These are phyloP conservation scores for Davidsoniella virescens DNA, from an alignment of 2,329 filamentous ascomycete genomes.

Conservation along the genomic window DNA sequence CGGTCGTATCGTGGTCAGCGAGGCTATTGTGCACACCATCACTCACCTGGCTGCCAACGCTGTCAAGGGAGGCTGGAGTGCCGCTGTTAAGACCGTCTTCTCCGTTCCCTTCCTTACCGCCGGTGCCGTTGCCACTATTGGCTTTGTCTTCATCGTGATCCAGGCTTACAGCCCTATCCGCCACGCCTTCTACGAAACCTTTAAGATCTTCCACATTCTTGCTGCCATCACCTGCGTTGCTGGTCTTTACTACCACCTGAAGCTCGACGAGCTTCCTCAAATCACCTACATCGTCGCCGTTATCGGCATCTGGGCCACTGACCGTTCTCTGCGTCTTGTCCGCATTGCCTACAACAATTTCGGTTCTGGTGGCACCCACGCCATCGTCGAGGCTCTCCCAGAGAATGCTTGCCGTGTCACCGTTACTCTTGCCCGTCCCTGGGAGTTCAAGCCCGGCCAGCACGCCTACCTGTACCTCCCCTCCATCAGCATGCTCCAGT, in stretches of 20 bases:
- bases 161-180: slow-evolving; percentile 56
- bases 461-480: slow-evolving; percentile 71
- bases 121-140: slow-evolving; percentile 25
- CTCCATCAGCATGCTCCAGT: slow-evolving; percentile 53
- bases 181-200: slow-evolving; percentile 66
- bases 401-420: slow-evolving; percentile 61
- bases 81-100: slow-evolving; percentile 4
- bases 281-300: slow-evolving; percentile 43
- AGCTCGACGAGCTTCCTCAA: slow-evolving; percentile 38
- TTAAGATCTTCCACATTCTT: slow-evolving; percentile 55
- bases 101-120: slow-evolving; percentile 7
- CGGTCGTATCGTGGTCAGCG: slow-evolving; percentile 54
- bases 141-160: slow-evolving; percentile 46
- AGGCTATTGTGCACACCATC: slow-evolving; percentile 51
- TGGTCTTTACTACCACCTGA: slow-evolving; percentile 51
- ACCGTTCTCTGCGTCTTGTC: slow-evolving; percentile 43
- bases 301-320: slow-evolving; percentile 49
- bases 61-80: neutral
- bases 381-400: slow-evolving; percentile 58
- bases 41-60: slow-evolving; percentile 12
- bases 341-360: slow-evolving; percentile 50
- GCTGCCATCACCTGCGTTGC: slow-evolving; percentile 43
- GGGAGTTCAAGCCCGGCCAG: slow-evolving; percentile 58
- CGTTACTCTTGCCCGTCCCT: slow-evolving; percentile 58
- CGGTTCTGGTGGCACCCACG: slow-evolving; percentile 48